Evolutionary conservation across 2,329 filamentous ascomycete genomes (phyloP), one percentile per base, ranked within the genome.

Genomic region (Alternaria gansuensis): DNA sequence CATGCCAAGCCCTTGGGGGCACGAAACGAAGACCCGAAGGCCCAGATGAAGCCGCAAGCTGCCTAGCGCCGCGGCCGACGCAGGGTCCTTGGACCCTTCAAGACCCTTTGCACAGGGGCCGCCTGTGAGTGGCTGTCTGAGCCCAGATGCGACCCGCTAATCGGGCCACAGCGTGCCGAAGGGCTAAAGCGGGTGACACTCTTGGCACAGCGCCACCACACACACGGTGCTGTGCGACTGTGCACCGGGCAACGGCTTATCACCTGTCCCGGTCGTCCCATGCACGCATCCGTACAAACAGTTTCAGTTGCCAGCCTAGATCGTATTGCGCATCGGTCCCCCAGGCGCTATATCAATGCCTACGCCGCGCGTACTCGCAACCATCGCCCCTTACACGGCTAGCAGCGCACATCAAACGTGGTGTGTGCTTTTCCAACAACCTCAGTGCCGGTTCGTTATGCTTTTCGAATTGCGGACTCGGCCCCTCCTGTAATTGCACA

Each of bases 361-460:
- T 48, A 33, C 37, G 58, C 58, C 52, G 41, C 52, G 54, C 58
- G 49, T 57, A 53, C 54, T 57, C 53, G 57, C 54, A 60, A 57
- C 34, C 33, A 53, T 45, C 51, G 33, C 59, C 54, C 34, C 57
- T 10, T 21, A 40, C 41, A 37, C 49, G 14, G 48, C 50, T 36
- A 50, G 26, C 40, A 29, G 8, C 24, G 21, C 45, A 41, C 33
- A 48, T 59, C 50, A 61, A 54, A 57, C 60, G 48, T 59, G 52
- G 23, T 34, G 33, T 33, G 21, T 40, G 53, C 59, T 37, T 53
- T 43, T 29, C 43, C 26, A 56, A 51, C 37, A 52, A 4, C 39
- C 21, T 21, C 29, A 48, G 17, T 34, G 17, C 29, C 29, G 29
- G 11, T 34, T 48, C 29, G 29, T 23, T 29, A 23, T 48, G 44